Base-by-base conservation (phyloP, 2,329 filamentous ascomycete genomes). In the Zymoseptoria pseudotritici region DNA sequence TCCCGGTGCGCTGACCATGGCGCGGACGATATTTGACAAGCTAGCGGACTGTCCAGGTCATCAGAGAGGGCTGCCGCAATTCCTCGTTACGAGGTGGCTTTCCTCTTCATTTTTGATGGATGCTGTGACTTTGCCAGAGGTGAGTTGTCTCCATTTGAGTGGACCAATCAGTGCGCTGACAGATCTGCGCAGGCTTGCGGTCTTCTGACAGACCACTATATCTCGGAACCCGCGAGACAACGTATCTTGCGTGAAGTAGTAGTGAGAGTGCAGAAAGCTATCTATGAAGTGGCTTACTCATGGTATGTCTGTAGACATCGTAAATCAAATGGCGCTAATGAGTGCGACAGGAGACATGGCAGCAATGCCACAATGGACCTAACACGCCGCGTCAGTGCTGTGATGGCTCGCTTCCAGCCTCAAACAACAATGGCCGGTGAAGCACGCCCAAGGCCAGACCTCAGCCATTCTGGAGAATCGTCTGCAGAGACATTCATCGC, bases 51-150 rank as follows among this genome's bases (percentile, higher is more conserved):
- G 82, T 65, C 86, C 88, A 66, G 84, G 84, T 65, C 85, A 89
- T 63, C 86, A 89, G 65, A 85, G 84, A 58, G 76, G 70, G 66
- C 91, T 91, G 49, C 85, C 91, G 63, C 86, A 86, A 67, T 95
- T 92, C 79, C 83, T 97, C 65, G 86, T 97, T 64, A 90, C 88
- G 69, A 89, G 92, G 71, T 99, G 93, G 86, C 86, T 97, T 63
- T 96, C 97, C 73, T 89, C 91, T 63, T 87, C 88, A 56, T 97
- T 94, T 75, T 79, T 97, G 42, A 82, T 90, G 53, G 88, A 89
- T 67, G 87, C 91, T 57, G 84, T 97, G 69, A 89, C 91, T 54
- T 89, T 94, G 69, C 94, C 94, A 10, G 94, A 99, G 82, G 91
- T 85, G 80, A 67, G 70, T 21, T 21, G 17, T 22, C 24, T 3